Base-by-base conservation (phyloP, 768 basidiomycete species). In the Rhizopogon sp. region DNA sequence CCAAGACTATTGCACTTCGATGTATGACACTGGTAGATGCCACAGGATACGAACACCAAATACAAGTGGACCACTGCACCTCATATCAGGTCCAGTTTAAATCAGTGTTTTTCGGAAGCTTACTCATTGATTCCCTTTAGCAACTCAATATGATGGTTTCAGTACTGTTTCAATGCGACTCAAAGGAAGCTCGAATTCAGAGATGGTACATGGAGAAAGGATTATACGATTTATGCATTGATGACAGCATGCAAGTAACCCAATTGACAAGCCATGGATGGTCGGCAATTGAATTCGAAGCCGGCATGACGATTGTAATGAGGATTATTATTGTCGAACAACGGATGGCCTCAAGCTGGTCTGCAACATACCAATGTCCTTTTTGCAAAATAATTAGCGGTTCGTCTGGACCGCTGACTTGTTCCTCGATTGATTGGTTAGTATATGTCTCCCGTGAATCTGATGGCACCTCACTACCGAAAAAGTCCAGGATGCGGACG, bases 301-400 rank as follows among this genome's bases (percentile, higher is more conserved):
- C 58, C 0, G 66, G 66, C 13, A 66, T 66, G 1, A 66, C 61
- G 13, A 2, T 66, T 16, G 53, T 68, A n/a, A 63, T 66, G 65
- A 66, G 66, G 1, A 59, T 68, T 2, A 14, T 66, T 3, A 54
- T 68, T 45, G 56, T 62, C 8, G 55, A 66, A 14, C 59, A 59
- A 25, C 55, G 58, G 25, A 53, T 63, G 25, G 8, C 50, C 1
- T 0, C 25, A 25, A 25, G 25, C 25, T 60, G 58, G 17, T 60
- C 45, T 45, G 55, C 55, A 13, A 5, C n/a, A 3, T 64, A 59
- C 47, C 37, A 52, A 2, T 66, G 66, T n/a, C 64, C 56, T 13
- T 35, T 69, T 35, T 66, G 65, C 1, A 55, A 62, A 3, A 47
- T 43, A 33, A 55, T 55, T 3, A 5, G 22, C 3, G 33, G 60